Evolutionary conservation across 768 basidiomycete species (phyloP).

Genomic region (Leucocoprinus sp.): DNA sequence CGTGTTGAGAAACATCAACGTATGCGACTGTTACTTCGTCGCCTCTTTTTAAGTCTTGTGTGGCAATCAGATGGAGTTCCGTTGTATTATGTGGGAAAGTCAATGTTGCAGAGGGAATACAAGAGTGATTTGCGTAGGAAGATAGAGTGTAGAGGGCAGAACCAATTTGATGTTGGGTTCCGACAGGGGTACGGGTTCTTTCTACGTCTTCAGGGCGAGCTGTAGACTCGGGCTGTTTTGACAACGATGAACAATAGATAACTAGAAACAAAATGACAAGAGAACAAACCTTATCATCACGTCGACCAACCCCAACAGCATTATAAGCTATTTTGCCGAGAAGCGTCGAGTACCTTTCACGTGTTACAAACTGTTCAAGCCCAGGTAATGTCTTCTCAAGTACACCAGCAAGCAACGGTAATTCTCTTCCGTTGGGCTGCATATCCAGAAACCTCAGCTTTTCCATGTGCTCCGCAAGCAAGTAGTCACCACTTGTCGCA

Average conservation of each 20-base stretch:
- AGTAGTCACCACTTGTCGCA: constrained; percentile 46
- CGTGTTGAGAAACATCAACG: constrained; percentile 55
- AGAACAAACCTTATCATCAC: constrained; percentile 57
- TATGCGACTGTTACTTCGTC: constrained; percentile 72
- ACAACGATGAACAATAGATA: not conserved
- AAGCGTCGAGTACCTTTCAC: constrained; percentile 52
- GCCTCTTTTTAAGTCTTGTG: constrained; percentile 58
- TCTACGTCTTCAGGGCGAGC: constrained; percentile 65
- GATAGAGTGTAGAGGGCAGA: constrained; percentile 70
- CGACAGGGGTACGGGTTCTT: constrained; percentile 67
- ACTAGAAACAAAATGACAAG: constrained; percentile 2
- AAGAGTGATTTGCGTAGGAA: constrained; percentile 72
- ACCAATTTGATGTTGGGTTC: constrained; percentile 70
- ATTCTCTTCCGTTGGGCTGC: constrained; percentile 39
- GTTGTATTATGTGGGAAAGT: constrained; percentile 60
- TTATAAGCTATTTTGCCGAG: constrained; percentile 73
- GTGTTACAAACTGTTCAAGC: constrained; percentile 60
- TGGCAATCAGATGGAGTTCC: constrained; percentile 64
- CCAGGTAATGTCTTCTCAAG: constrained; percentile 59
- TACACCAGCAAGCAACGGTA: constrained; percentile 42
- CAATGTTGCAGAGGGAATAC: constrained; percentile 57
- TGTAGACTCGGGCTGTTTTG: constrained; percentile 38
- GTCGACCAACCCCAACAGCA: constrained; percentile 65
- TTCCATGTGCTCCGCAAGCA: constrained; percentile 70
- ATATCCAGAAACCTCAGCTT: constrained; percentile 61